Evolutionary conservation across 1,284 basidiomycete genomes (phyloP), one percentile per base, ranked within the genome.

Genomic region (Cryptococcus sp.): DNA sequence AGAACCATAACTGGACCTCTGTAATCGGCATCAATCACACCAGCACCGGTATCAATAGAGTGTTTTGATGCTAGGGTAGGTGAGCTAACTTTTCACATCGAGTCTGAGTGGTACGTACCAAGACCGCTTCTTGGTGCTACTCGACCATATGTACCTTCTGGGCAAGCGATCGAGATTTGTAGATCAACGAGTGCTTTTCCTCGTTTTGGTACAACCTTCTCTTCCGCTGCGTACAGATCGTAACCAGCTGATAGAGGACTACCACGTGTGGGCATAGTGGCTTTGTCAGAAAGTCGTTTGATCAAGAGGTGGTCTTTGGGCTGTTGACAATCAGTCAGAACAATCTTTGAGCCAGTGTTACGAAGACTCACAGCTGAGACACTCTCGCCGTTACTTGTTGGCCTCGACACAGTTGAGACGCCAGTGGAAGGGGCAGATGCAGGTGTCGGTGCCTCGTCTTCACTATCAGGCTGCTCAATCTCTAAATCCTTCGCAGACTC

Each of bases 1-100:
- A 98, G 81, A 23, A 98, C 90, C 72, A 89, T 94, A 52, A 99
- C 83, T 6, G 86, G 80, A 5, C 96, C 96, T 46, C 96, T 83
- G 77, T 99, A 98, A 76, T 99, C 96, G 13, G 90, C 89, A 64
- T 99, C 96, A 56, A 99, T 86, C 14, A 99, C 96, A 43, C 96
- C 96, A 3, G 96, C 96, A 3, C 96, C 96, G 0, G 91, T 95
- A 74, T 96, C 90, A 63, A 98, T 98, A 82, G 94, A 95, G 77
- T 92, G 93, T 74, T 99, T 98, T 43, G 88, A 89, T 6, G 96
- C 95, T 94, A 23, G 23, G 42, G 5, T 4, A 8, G n/a, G 52
- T 51, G 55, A 55, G 53, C 31, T n/a, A 37, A 3, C 33, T 14
- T 30, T 1, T 35, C 36, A 33, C 37, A 41, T 35, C n/a, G 10